A percentile compares a stretch with the other conserved stretches of the same genome.
These are phyloP conservation scores for Kernera saxatilis DNA, from an alignment of 345 rosid species.

Conservation along the genomic window DNA sequence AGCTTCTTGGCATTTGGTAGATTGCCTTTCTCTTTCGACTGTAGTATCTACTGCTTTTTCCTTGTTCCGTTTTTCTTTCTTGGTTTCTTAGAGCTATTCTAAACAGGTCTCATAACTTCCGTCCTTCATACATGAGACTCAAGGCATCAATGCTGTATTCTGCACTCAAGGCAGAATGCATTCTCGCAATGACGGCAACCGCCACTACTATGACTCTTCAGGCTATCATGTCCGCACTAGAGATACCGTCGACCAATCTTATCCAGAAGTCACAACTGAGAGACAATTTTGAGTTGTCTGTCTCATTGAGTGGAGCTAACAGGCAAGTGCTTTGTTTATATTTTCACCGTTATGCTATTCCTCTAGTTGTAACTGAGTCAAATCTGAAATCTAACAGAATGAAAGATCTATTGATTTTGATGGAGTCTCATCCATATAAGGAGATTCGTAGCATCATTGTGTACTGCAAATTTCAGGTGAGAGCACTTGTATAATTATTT, in stretches of 20 bases:
- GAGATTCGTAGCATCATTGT: slow-evolving; percentile 75
- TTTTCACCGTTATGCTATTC: slow-evolving; percentile 4
- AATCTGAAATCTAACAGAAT: slow-evolving; percentile 40
- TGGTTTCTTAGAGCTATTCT: slow-evolving; percentile 13
- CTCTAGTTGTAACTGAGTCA: neutral
- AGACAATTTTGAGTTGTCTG: slow-evolving; percentile 73
- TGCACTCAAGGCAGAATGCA: slow-evolving; percentile 56
- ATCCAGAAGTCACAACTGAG: slow-evolving; percentile 62
- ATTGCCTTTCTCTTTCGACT: slow-evolving; percentile 21
- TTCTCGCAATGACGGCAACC: slow-evolving; percentile 98
- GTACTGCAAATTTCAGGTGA: slow-evolving; percentile 97
- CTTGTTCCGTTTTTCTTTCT: neutral
- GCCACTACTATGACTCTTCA: slow-evolving; percentile 67
- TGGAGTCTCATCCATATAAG: slow-evolving; percentile 59
- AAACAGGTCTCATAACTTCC: slow-evolving; percentile 92
- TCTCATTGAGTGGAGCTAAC: slow-evolving; percentile 60
- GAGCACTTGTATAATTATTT: neutral
- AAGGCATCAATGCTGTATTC: slow-evolving; percentile 74
- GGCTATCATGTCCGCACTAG: slow-evolving; percentile 81
- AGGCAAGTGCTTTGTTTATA: slow-evolving; percentile 43
- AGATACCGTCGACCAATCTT: slow-evolving; percentile 76
- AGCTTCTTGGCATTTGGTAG: slow-evolving; percentile 24
- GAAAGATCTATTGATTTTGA: slow-evolving; percentile 74
- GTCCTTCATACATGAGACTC: slow-evolving; percentile 95
- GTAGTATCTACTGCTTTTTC: slow-evolving; percentile 7